Base-by-base conservation (phyloP, 345 rosid species). In the Hypericum androsaemum region DNA sequence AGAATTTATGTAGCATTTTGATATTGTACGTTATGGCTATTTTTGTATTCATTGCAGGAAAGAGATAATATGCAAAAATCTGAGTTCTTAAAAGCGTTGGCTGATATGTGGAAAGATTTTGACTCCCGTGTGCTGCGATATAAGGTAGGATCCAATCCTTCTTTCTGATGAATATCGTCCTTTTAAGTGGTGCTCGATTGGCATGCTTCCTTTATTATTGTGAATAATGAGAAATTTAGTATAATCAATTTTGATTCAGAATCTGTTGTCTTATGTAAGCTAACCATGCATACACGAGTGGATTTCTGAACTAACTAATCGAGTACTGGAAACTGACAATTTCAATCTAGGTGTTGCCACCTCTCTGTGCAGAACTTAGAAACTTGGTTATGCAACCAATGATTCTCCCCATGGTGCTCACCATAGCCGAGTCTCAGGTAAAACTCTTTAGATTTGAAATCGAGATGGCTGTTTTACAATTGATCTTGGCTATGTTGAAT, bases 61-160 rank as follows among this genome's bases (percentile, higher is more conserved):
- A 74, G 97, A 73, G 97, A 92, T 56, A 92, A 92, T 68, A 78
- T 83, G 90, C 98, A 88, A 76, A 92, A 92, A 72, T 78, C 98
- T n/a, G 98, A 92, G 69, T 92, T 92, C 67, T 66, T 92, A 65
- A 92, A 92, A 78, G 98, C 97, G 49, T 73, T 92, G 58, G 78
- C 95, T 68, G 95, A 85, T 68, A 92, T 92, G 97, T 92, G 98
- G 98, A 92, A 88, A 77, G 97, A 85, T 55, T 92, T 92, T 71
- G 98, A 83, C 63, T 72, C 89, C 13, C 98, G 98, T 66, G 96
- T 92, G 42, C 67, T 92, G 79, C 97, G 83, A 56, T 92, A 80
- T 64, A 92, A 92, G 98, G 98, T 92, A 67, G 62, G 81, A 22
- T 22, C 32, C 4, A 22, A 4, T 22, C 32, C 4, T 22, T 1